These are phyloP conservation scores for Geranium incanum DNA, from an alignment of 441 rosid species.

Conservation along the genomic window DNA sequence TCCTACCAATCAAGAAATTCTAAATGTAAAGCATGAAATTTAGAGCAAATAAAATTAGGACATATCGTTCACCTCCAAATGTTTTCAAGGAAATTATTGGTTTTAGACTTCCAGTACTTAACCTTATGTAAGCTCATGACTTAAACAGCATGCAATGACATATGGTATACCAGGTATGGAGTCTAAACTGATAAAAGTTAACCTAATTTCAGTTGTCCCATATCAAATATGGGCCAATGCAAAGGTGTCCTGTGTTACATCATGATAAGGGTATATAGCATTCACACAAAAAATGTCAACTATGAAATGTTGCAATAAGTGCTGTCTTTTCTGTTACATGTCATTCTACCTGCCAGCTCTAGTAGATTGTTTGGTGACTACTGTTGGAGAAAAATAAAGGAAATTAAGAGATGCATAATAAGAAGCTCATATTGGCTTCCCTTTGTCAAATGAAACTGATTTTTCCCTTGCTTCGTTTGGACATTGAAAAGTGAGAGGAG, in stretches of 20 bases:
- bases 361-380: not conserved
- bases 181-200: not conserved
- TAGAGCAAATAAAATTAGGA: not conserved
- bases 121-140: not conserved
- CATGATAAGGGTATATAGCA: not conserved
- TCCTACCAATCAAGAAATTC: conserved; percentile 37
- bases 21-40: not conserved
- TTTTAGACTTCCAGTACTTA: not conserved
- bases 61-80: conserved; percentile 3
- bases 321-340: not conserved
- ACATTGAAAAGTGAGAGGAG: not conserved
- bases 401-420: not conserved
- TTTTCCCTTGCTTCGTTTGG: not conserved
- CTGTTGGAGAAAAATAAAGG: not conserved
- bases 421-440: not conserved
- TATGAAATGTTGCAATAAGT: not conserved
- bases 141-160: not conserved
- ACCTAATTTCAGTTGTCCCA: not conserved
- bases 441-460: not conserved
- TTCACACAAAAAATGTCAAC: not conserved
- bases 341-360: not conserved
- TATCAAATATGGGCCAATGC: not conserved
- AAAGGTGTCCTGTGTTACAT: not conserved
- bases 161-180: not conserved
- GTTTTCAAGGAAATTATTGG: not conserved